Evolutionary conservation across 2,329 filamentous ascomycete genomes (phyloP), one percentile per base, ranked within the genome.

Genomic region (Pyricularia pennisetigena): DNA sequence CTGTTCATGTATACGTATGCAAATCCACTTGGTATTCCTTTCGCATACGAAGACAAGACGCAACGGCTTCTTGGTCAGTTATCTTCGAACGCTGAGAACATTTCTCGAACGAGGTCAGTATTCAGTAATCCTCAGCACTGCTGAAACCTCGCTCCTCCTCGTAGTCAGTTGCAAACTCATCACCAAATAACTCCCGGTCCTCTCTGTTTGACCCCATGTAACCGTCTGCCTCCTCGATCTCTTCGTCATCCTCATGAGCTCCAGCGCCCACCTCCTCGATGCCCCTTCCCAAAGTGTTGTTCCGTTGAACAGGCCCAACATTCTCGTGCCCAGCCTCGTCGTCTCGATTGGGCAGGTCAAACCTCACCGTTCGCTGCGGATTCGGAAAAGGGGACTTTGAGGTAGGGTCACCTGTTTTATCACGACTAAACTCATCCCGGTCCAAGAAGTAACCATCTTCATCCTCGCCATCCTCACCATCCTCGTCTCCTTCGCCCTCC

Each of bases 171-270:
- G 65, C 41, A 29, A 67, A 67, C 65, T 67, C 65, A 23, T 54
- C 65, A 54, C 65, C 49, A 20, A 35, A 29, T n/a, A n/a, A 23
- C 30, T 41, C 41, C 7, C 29, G 24, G 20, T 70, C 70, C 4
- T 69, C 64, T 23, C 69, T 69, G 20, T 59, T 64, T 5, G 59
- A 66, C 2, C 26, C 32, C 14, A 66, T 32, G 4, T 68, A 65
- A 7, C 41, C 63, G 4, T 68, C 67, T 1, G 68, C 32, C 1
- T 67, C 64, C 23, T 67, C 69, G 6, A 65, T 65, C 4, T 68
- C 69, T n/a, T 68, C 67, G 3, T 65, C 70, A 2, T 67, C 69
- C 0, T 67, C 68, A 5, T 70, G 67, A 3, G 67, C 69, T 2
- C 64, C 65, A 10, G 10, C 4, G 14, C 7, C 41, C 41, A 49